Percentiles rank a stretch among this genome's conserved stretches.
phyloP scores from a whole-genome alignment of 176 grass and related monocot species.

The Oryza meridionalis region DNA sequence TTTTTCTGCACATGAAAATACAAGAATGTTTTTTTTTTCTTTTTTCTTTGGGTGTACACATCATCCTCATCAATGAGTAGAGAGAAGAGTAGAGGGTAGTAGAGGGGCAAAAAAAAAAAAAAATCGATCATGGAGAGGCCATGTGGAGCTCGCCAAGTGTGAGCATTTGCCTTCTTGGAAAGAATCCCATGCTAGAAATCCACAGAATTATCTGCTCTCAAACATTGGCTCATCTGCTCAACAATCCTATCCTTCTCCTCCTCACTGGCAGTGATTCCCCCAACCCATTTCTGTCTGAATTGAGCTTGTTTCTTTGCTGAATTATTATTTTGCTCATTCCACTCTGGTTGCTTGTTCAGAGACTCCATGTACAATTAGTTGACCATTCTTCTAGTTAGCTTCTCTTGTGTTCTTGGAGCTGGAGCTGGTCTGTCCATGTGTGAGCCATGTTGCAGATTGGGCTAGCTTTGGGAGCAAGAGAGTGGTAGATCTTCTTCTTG shows the following conservation, averaged over 20 bases:
- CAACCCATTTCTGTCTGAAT: not conserved
- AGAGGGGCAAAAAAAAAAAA: not conserved
- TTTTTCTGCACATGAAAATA: not conserved
- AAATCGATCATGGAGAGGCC: constrained; percentile 35
- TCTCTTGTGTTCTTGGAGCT: not conserved
- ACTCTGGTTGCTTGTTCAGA: not conserved
- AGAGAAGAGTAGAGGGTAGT: not conserved
- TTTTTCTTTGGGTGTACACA: not conserved
- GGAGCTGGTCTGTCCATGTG: not conserved
- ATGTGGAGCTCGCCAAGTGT: constrained; percentile 45
- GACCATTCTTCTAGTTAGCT: not conserved
- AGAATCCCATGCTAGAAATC: not conserved
- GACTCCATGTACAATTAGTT: not conserved
- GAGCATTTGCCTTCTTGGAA: not conserved
- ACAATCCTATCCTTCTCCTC: not conserved
- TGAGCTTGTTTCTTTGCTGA: not conserved
- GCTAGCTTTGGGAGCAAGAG: not conserved
- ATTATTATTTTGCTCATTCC: not conserved
- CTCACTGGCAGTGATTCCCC: not conserved
- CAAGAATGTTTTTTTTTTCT: not conserved
- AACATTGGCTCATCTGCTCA: not conserved
- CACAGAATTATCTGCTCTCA: not conserved
- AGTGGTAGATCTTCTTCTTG: not conserved
- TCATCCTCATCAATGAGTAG: constrained; percentile 4
- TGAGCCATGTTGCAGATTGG: not conserved